phyloP scores from a whole-genome alignment of 768 basidiomycete species.

The Flagelloscypha sp. region DNA sequence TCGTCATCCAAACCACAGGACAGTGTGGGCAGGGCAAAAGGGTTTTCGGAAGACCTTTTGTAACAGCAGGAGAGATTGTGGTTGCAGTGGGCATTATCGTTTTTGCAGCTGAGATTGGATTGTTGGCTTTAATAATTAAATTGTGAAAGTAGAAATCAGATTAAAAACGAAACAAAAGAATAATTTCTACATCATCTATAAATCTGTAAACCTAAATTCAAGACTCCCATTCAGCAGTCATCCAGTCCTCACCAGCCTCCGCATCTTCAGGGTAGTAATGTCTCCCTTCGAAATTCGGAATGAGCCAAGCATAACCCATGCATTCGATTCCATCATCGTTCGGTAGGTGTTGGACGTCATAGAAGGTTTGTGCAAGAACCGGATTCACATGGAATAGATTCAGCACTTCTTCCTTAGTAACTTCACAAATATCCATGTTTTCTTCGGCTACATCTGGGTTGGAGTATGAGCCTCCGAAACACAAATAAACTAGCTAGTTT shows the following conservation, averaged over 20 bases:
- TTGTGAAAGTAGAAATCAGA: no score
- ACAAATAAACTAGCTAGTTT: background rate
- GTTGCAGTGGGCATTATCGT: constrained; percentile 53
- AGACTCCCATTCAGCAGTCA: no score
- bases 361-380: no score
- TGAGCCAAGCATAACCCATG: no score
- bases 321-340: constrained; percentile 21
- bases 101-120: constrained; percentile 51
- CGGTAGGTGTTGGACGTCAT: constrained; percentile 18
- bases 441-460: constrained; percentile 27
- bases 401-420: constrained; percentile 14
- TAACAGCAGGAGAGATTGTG: constrained; percentile 75
- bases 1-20: constrained; percentile 47
- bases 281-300: constrained; percentile 22
- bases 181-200: no score
- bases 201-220: no score
- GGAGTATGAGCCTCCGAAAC: background rate
- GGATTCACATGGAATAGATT: constrained; percentile 15
- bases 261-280: constrained; percentile 36
- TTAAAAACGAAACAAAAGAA: no score
- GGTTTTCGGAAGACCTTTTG: constrained; percentile 68
- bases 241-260: constrained; percentile 20
- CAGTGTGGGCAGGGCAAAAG: constrained; percentile 53
- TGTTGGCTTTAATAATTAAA: constrained; percentile 54
- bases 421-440: constrained; percentile 17